Percentiles rank a stretch among this genome's conserved stretches.
Evolutionary conservation across 78 protist genomes (phyloP).

Genomic region (slime mould (Dictyostelium discoideum)): dicty_2.7 NC_007088.5:4879501-4880000

Average conservation of each 20-base stretch:
- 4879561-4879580: neutral
- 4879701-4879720: slow-evolving; percentile 96
- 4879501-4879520: too few species aligned
- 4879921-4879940: slow-evolving; percentile 87
- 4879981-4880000: slow-evolving; percentile 90
- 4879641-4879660: slow-evolving; percentile 95
- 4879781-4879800: slow-evolving; percentile 89
- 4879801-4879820: slow-evolving; percentile 97
- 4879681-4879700: slow-evolving; percentile 96
- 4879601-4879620: slow-evolving; percentile 93
- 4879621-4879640: slow-evolving; percentile 98
- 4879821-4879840: slow-evolving; percentile 98
- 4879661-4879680: slow-evolving; percentile 95
- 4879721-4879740: slow-evolving; percentile 86
- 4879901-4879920: slow-evolving; percentile 82
- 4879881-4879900: slow-evolving; percentile 87
- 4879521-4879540: neutral
- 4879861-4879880: slow-evolving; percentile 95
- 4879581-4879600: neutral
- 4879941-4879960: slow-evolving; percentile 93
- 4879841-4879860: slow-evolving; percentile 94
- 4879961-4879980: slow-evolving; percentile 93
- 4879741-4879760: slow-evolving; percentile 96
- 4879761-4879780: slow-evolving; percentile 97
- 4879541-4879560: neutral